These are phyloP conservation scores for Gymnopus androsaceus DNA, from an alignment of 1,284 basidiomycete species.

Conservation along the genomic window DNA sequence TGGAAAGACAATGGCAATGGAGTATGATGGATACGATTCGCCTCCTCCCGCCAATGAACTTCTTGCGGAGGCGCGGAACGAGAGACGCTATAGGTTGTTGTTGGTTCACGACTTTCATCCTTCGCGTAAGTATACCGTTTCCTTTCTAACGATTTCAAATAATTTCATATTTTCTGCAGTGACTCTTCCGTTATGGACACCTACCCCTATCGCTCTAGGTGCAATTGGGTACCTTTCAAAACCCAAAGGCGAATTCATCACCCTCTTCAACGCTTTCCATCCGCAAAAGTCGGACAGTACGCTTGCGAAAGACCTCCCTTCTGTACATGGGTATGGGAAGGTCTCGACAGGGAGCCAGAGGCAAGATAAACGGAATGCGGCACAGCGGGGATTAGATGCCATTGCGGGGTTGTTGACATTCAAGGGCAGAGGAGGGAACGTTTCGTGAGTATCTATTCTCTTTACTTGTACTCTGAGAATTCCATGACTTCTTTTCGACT, in stretches of 20 bases:
- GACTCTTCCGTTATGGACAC: constrained; percentile 71
- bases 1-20: constrained; percentile 14
- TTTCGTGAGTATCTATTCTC: constrained; percentile 33
- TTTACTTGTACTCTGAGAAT: neutral
- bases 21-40: constrained; percentile 41
- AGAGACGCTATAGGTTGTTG: constrained; percentile 61
- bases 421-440: constrained; percentile 34
- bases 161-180: constrained; percentile 40
- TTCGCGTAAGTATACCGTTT: constrained; percentile 48
- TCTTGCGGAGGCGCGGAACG: constrained; percentile 50
- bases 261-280: constrained; percentile 66
- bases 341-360: constrained; percentile 46
- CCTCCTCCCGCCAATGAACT: constrained; percentile 47
- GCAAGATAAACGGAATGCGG: constrained; percentile 54
- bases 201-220: constrained; percentile 59
- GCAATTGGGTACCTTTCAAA: constrained; percentile 72
- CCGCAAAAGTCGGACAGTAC: constrained; percentile 43
- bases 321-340: constrained; percentile 56
- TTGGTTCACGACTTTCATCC: constrained; percentile 69
- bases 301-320: constrained; percentile 41
- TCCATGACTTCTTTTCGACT: neutral
- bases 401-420: constrained; percentile 54
- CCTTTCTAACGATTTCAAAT: neutral
- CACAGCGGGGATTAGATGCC: constrained; percentile 58
- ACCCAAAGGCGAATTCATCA: constrained; percentile 63